phyloP scores from a whole-genome alignment of 1,284 basidiomycete species.

The Bothia castanella region DNA sequence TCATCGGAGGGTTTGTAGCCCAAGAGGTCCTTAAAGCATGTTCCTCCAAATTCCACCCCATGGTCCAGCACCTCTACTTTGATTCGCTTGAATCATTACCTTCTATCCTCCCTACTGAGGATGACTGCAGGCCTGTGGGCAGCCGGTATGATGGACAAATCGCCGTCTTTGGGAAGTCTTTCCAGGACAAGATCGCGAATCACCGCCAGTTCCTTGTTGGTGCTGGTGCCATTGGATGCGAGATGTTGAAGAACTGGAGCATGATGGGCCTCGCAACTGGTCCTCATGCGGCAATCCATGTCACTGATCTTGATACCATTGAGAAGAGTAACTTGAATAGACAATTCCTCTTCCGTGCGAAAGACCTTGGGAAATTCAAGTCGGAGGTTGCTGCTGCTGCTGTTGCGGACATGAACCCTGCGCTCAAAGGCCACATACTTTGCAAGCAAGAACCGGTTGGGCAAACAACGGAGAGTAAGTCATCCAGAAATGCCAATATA shows the following conservation, averaged over 20 bases:
- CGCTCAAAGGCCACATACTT: slow-evolving; percentile 83
- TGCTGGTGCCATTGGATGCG: slow-evolving; percentile 97
- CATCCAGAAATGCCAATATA: background rate
- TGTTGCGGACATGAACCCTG: slow-evolving; percentile 96
- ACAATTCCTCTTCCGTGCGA: slow-evolving; percentile 96
- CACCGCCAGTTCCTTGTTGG: slow-evolving; percentile 97
- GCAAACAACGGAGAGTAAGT: slow-evolving; percentile 85
- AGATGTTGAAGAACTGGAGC: slow-evolving; percentile 99
- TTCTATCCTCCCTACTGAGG: slow-evolving; percentile 69
- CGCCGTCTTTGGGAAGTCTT: slow-evolving; percentile 89
- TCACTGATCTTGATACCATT: slow-evolving; percentile 98
- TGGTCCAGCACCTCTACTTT: slow-evolving; percentile 94
- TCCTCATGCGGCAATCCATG: slow-evolving; percentile 79
- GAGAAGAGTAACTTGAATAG: slow-evolving; percentile 99
- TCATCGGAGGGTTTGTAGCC: slow-evolving; percentile 96
- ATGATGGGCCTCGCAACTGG: slow-evolving; percentile 97
- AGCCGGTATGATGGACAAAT: slow-evolving; percentile 94
- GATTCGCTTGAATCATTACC: slow-evolving; percentile 97
- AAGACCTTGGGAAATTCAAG: slow-evolving; percentile 98
- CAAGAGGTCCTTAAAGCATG: slow-evolving; percentile 98
- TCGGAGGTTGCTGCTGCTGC: slow-evolving; percentile 92
- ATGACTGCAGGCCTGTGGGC: slow-evolving; percentile 80
- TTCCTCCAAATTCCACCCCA: slow-evolving; percentile 98
- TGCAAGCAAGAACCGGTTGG: slow-evolving; percentile 95
- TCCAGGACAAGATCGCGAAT: slow-evolving; percentile 92